Percentiles rank a stretch among this genome's conserved stretches.
Evolutionary conservation across 495 filamentous ascomycete species (phyloP).

Genomic region (Penicillium antarcticum): DNA sequence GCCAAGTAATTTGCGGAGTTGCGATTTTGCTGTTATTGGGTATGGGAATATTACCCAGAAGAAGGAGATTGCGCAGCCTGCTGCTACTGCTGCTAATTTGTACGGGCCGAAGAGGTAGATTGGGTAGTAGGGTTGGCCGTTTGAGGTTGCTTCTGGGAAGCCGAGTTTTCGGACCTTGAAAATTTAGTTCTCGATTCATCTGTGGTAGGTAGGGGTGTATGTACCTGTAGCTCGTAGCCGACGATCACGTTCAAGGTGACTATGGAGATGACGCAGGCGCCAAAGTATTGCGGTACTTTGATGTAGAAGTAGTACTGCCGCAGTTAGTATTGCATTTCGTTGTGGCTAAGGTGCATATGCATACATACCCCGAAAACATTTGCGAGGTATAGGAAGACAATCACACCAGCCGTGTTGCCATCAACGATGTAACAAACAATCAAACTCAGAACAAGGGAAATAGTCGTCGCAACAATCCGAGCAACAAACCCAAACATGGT

Average conservation of each 20-base stretch:
- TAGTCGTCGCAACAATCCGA: slow-evolving; percentile 56
- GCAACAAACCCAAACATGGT: slow-evolving; percentile 67
- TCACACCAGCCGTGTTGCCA: slow-evolving; percentile 56
- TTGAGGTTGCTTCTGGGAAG: slow-evolving; percentile 46
- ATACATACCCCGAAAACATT: slow-evolving; percentile 53
- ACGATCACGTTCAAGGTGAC: slow-evolving; percentile 68
- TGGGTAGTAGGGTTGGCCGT: slow-evolving; percentile 66
- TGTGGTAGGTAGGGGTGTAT: neutral
- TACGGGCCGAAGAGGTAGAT: slow-evolving; percentile 68
- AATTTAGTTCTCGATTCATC: neutral
- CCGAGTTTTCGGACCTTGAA: slow-evolving; percentile 59
- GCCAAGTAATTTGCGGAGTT: slow-evolving; percentile 62
- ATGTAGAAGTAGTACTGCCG: slow-evolving; percentile 58
- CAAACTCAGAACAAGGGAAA: slow-evolving; percentile 58
- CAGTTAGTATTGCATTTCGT: neutral
- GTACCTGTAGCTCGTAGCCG: slow-evolving; percentile 72
- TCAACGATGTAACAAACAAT: slow-evolving; percentile 76
- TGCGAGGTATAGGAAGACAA: slow-evolving; percentile 67
- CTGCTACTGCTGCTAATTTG: slow-evolving; percentile 64
- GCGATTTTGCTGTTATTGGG: slow-evolving; percentile 65
- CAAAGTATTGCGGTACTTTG: slow-evolving; percentile 58
- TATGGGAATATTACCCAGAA: slow-evolving; percentile 78
- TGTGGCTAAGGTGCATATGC: neutral
- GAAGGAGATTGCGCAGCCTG: slow-evolving; percentile 67
- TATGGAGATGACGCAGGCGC: slow-evolving; percentile 59